phyloP scores from a whole-genome alignment of 805 yeast species.

The Metschnikowia amazonensis region DNA sequence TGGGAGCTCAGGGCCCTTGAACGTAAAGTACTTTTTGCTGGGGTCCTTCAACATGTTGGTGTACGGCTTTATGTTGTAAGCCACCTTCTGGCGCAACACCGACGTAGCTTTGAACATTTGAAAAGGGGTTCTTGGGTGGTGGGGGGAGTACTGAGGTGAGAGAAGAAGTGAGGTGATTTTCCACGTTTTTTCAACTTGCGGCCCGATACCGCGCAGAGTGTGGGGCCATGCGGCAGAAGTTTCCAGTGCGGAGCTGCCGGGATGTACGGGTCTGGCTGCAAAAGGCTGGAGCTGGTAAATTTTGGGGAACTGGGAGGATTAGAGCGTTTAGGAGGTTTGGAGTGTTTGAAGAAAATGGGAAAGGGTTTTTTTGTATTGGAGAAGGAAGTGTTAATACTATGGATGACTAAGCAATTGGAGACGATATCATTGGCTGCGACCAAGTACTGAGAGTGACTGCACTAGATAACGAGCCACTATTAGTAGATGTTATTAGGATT shows the following conservation, averaged over 20 bases:
- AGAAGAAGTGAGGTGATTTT: slow-evolving; percentile 4
- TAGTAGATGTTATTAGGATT: too few species aligned
- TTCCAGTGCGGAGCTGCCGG: background rate
- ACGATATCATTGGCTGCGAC: too few species aligned
- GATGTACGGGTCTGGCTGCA: too few species aligned
- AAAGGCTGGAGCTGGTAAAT: too few species aligned
- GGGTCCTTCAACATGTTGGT: slow-evolving; percentile 65
- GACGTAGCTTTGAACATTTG: slow-evolving; percentile 26
- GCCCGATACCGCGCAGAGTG: slow-evolving; percentile 1
- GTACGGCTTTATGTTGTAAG: slow-evolving; percentile 21
- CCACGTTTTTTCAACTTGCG: slow-evolving; percentile 1
- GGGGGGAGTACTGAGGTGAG: background rate
- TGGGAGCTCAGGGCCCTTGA: slow-evolving; percentile 51
- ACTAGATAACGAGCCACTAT: too few species aligned
- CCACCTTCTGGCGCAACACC: slow-evolving; percentile 25
- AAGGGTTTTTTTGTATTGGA: too few species aligned
- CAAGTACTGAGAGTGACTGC: too few species aligned
- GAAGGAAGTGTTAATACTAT: too few species aligned
- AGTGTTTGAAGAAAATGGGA: too few species aligned
- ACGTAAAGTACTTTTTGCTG: slow-evolving; percentile 55
- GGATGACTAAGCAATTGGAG: too few species aligned
- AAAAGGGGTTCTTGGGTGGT: background rate
- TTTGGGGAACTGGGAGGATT: too few species aligned
- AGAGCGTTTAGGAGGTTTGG: too few species aligned
- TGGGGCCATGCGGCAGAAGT: background rate